Evolutionary conservation across 148 eudicot genomes (phyloP), one percentile per base, ranked within the genome.

Genomic region (Cornus controversa): DNA sequence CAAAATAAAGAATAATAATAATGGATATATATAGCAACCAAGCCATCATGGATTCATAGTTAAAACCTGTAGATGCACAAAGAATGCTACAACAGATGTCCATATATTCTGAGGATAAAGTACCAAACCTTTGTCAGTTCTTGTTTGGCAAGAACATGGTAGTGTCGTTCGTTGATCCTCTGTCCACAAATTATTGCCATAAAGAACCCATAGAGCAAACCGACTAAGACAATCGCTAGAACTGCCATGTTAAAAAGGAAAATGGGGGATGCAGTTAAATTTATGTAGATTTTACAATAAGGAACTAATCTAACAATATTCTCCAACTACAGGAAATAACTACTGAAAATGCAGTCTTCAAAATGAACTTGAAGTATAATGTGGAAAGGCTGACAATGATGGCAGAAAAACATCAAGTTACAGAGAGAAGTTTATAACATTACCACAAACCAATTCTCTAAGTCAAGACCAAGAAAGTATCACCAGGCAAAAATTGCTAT

Each of bases 111-210:
- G 29, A 50, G 29, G 57, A 66, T 71, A 54, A 73, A 63, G 62
- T 7, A 79, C 36, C 36, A 73, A 72, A 94, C 99, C 99, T 96
- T 92, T 22, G 99, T 96, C 87, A 96, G 83, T 85, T 93, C 99
- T 90, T 96, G 94, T 83, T 96, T 96, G 57, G 97, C 99, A 82
- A 96, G 95, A 81, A 96, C 98, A 83, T 96, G 99, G 82, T 90
- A 89, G 86, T 96, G 99, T 75, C 99, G 98, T 75, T 96, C 99
- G 78, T 75, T 93, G 79, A 96, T 96, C 86, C 95, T 87, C 86
- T 93, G 97, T 66, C 99, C 99, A 85, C 98, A 96, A 75, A 96
- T 96, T 62, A 96, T 96, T 67, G 99, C 98, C 79, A 96, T 93
- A 84, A 96, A 96, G 84, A 96, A 96, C 22, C 99, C 99, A 87